Evolutionary conservation across 306 rosid species (phyloP), one percentile per base, ranked within the genome.

Genomic region (Corylus avellana): DNA sequence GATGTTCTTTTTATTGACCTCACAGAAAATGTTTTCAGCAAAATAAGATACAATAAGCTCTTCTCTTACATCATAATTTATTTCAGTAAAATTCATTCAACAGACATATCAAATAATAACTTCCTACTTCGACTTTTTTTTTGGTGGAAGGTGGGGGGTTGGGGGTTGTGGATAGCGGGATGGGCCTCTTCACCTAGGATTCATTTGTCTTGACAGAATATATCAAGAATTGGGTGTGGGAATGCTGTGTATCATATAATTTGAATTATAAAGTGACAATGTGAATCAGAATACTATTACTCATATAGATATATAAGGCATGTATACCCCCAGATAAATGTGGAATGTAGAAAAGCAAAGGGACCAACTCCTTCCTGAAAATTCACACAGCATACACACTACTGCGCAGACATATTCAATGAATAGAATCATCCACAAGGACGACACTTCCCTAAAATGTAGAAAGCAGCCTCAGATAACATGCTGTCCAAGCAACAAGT

Each of bases 1-100:
- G 44, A 79, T 35, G 75, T 66, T 67, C 47, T 75, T 78, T 62
- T 74, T 51, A 37, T n/a, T 55, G 46, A 9, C 42, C 32, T 39
- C 32, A 68, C 25, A 59, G 66, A 25, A 58, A 22, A 7, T 22
- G 29, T 22, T 20, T 58, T 22, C 16, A 58, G 64, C 29, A 25
- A 58, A 58, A 16, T 16, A 58, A 58, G 8, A 58, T n/a, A 11
- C 22, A 25, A 22, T 22, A 58, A 58, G 13, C 37, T 58, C 10
- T 10, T 58, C 64, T 20, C 16, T 2, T 22, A 20, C 32, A 1
- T 22, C 37, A 58, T 22, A 58, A 58, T 58, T 8, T 58, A 22
- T 22, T 22, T 22, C 25, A 22, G 25, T 22, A 22, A 35, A 39
- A 3, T 39, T 39, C 44, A 39, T 39, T 39, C 44, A 39, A 39